Evolutionary conservation across 345 rosid genomes (phyloP), one percentile per base, ranked within the genome.

Genomic region (Acer yangbiense): DNA sequence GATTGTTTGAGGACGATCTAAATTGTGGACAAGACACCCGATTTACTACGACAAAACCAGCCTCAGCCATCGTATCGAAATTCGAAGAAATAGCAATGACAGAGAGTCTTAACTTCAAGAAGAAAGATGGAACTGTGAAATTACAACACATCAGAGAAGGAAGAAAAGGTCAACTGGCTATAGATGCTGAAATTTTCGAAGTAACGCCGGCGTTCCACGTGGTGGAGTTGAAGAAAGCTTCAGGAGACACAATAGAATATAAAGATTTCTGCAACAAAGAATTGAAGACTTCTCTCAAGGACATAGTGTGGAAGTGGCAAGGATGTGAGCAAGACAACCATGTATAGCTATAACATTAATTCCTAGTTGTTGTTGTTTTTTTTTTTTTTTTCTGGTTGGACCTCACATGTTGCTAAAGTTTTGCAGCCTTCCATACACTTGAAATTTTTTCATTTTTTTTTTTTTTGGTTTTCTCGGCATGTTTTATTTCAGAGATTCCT

Each of bases 291-390:
- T 92, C 95, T 29, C 88, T 95, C 8, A 87, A 89, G 77, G 98
- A 93, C 70, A 94, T 95, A n/a, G 98, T 93, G 7, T 90, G 98
- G 97, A 85, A 86, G 48, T 95, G 98, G 96, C 86, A 92, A 73
- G 94, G 91, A 58, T 78, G 25, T 76, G 80, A 73, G 74, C 85
- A 77, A 80, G 79, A 25, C 68, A 75, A 6, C 21, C 75, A 52
- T 6, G 11, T 2, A 60, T 6, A 79, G 63, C 43, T 66, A 55
- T 72, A 57, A 48, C 11, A 20, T 18, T 9, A 35, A 35, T 35
- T 35, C 21, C 1, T 64, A 55, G 76, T 39, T 44, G 39, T 35
- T 32, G 6, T 32, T 0, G 4, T 32, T 73, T 69, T 65, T 68
- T n/a, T n/a, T n/a, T 27, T 23, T 25, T 65, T 4, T 3, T 23